These are phyloP conservation scores for Yarrowia alimentaria DNA, from an alignment of 805 yeast genomes.

Conservation along the genomic window DNA sequence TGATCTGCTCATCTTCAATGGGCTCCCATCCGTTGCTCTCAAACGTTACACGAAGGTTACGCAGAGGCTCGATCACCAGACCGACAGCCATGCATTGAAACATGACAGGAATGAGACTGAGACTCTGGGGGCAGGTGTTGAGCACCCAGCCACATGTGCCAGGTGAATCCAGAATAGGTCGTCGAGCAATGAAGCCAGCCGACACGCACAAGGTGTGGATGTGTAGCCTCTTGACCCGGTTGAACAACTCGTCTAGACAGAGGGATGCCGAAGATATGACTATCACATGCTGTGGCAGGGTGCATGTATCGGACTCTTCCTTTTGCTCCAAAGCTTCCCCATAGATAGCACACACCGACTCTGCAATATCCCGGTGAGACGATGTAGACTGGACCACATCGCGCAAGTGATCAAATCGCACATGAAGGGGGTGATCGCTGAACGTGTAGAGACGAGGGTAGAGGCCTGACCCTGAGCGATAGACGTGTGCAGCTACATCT, in stretches of 20 bases:
- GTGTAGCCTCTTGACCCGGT: constrained; percentile 4
- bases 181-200: constrained; percentile 1
- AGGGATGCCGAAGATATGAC: constrained; percentile 10
- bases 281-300: constrained; percentile 13
- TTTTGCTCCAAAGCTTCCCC: neutral
- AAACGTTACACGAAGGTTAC: constrained; percentile 4
- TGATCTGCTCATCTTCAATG: constrained; percentile 10
- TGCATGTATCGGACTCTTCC: neutral
- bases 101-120: neutral
- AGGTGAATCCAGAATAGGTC: constrained; percentile 3
- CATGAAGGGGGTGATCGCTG: constrained; percentile 7
- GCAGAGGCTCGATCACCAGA: constrained; percentile 11
- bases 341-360: constrained; percentile 4
- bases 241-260: constrained; percentile 1
- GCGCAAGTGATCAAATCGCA: constrained; percentile 2
- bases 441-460: constrained; percentile 13
- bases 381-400: neutral
- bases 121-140: constrained; percentile 1
- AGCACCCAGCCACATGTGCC: constrained; percentile 19
- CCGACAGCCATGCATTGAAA: constrained; percentile 8
- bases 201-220: constrained; percentile 17
- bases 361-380: neutral
- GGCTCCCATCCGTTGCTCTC: constrained; percentile 22
- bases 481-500: neutral
- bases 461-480: neutral